Evolutionary conservation across 352 stramenopile genomes (phyloP).

Genomic region (Phytophthora hibernalis): DNA sequence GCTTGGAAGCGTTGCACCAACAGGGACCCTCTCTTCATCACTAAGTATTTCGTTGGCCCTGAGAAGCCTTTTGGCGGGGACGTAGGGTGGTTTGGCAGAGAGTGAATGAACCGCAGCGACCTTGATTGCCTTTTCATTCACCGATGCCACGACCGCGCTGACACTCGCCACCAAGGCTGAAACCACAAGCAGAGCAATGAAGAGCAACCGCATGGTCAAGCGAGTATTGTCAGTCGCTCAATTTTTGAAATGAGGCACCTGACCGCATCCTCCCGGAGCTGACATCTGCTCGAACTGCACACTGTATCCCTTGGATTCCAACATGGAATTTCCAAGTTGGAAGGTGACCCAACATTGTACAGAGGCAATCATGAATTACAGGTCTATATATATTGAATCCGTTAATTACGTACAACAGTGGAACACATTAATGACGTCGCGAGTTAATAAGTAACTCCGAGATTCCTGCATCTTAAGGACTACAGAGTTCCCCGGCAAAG

Average conservation of each 20-base stretch:
- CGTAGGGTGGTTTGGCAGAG: too few relatives aligned
- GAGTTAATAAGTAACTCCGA: too few relatives aligned
- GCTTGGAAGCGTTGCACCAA: background rate
- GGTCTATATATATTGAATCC: too few relatives aligned
- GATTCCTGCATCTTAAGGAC: too few relatives aligned
- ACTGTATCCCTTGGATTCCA: background rate
- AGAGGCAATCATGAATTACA: too few relatives aligned
- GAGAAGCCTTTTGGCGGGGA: background rate
- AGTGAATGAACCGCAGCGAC: background rate
- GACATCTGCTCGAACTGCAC: background rate
- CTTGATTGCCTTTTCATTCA: background rate
- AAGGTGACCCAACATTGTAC: background rate
- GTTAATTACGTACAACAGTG: too few relatives aligned
- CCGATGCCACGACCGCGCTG: background rate
- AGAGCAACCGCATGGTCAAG: background rate
- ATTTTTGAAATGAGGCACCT: background rate
- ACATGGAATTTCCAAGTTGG: too few relatives aligned
- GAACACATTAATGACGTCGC: too few relatives aligned
- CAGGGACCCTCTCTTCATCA: constrained; percentile 3
- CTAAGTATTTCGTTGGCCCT: background rate
- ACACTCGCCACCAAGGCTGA: background rate
- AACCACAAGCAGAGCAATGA: background rate
- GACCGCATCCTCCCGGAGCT: background rate
- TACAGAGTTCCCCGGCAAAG: too few relatives aligned
- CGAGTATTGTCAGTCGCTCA: background rate